Conservation (phyloP, 306 rosid genomes). For the Cicer yamashitae region DNA sequence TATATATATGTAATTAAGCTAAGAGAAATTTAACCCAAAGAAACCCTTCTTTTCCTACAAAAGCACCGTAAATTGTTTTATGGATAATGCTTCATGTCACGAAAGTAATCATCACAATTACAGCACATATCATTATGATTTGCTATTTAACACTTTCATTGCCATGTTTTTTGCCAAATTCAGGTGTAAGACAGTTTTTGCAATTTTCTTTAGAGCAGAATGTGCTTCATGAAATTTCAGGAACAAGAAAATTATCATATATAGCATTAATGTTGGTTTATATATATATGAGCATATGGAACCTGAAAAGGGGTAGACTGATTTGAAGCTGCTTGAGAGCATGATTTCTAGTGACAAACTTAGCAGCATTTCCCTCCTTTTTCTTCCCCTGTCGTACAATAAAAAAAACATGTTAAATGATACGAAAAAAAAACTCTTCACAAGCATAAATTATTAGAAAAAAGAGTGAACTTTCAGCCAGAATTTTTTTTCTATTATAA, state of each 20-base stretch:
- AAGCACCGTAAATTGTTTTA: background rate
- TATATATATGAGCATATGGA: background rate
- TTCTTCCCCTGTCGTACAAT: conserved; percentile 76
- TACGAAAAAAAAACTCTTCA: background rate
- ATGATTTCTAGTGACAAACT: conserved; percentile 80
- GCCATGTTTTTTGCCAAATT: too few relatives aligned
- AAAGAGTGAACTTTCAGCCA: background rate
- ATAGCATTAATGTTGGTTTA: too few relatives aligned
- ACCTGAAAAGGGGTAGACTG: conserved; percentile 86
- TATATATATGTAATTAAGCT: background rate
- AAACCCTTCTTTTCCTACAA: conserved; percentile 12
- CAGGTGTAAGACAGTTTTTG: too few relatives aligned
- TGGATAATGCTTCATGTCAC: too few relatives aligned
- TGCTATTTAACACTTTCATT: too few relatives aligned
- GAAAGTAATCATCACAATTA: too few relatives aligned
- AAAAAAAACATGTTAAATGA: background rate
- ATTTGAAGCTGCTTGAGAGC: conserved; percentile 90
- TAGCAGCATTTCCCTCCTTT: conserved; percentile 95
- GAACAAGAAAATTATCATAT: too few relatives aligned
- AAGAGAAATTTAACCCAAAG: background rate
- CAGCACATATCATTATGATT: too few relatives aligned
- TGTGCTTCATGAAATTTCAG: too few relatives aligned
- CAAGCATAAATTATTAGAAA: background rate
- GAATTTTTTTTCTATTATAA: background rate
- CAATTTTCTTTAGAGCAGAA: too few relatives aligned